These are phyloP conservation scores for Paramecium octaurelia DNA, from an alignment of 73 alveolate genomes.

Conservation along the genomic window DNA sequence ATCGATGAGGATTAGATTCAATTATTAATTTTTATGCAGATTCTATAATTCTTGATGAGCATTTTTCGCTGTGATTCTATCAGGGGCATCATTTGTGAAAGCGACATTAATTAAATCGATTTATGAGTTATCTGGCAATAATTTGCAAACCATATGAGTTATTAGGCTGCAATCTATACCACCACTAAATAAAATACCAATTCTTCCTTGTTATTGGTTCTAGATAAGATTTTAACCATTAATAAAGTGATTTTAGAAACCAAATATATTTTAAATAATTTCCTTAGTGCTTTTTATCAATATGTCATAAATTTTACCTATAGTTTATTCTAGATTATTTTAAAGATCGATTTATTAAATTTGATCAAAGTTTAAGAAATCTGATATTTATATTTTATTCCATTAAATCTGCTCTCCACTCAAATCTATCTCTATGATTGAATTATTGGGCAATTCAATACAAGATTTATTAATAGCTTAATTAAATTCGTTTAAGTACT, in stretches of 20 bases:
- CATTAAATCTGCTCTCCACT: conserved; percentile 40
- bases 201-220: conserved; percentile 58
- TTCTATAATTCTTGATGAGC: conserved; percentile 45
- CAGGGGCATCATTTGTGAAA: conserved; percentile 57
- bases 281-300: conserved; percentile 23
- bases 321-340: not conserved
- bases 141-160: conserved; percentile 73
- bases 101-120: conserved; percentile 58
- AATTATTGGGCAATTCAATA: conserved; percentile 73
- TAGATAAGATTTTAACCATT: conserved; percentile 20
- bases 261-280: conserved; percentile 38
- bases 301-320: not conserved
- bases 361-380: not conserved
- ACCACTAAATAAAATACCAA: conserved; percentile 90
- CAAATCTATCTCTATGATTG: conserved; percentile 68
- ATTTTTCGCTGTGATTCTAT: conserved; percentile 49
- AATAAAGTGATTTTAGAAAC: conserved; percentile 55
- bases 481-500: conserved; percentile 47
- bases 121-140: conserved; percentile 57
- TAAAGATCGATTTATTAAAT: not conserved
- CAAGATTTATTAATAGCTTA: conserved; percentile 18
- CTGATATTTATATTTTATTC: not conserved
- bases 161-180: conserved; percentile 92
- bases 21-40: conserved; percentile 65
- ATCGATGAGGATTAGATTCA: conserved; percentile 78